Evolutionary conservation across 306 rosid genomes (phyloP).

Genomic region (Medicago arabica): DNA sequence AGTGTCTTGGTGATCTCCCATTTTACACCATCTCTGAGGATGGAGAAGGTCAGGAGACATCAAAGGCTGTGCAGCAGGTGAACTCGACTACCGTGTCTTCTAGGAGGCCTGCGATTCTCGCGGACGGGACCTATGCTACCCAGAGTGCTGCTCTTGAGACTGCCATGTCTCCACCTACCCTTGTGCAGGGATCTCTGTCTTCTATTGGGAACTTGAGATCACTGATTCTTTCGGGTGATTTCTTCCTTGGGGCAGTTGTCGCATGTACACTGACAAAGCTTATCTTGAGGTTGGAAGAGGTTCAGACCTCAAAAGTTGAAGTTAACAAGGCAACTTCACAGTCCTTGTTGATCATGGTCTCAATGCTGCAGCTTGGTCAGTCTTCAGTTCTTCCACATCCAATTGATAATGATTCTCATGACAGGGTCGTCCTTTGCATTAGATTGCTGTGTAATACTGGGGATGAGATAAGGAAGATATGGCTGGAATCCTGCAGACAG

Average conservation of each 20-base stretch:
- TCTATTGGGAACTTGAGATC: conserved; percentile 91
- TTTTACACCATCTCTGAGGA: conserved; percentile 82
- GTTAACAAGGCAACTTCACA: conserved; percentile 73
- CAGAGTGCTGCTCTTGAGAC: conserved; percentile 98
- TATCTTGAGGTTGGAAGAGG: conserved; percentile 89
- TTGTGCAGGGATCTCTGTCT: conserved; percentile 77
- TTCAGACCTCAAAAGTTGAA: conserved; percentile 84
- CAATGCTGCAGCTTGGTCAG: conserved; percentile 91
- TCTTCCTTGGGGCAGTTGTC: conserved; percentile 89
- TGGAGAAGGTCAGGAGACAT: conserved; percentile 71
- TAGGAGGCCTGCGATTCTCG: conserved; percentile 91
- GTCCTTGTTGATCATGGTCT: conserved; percentile 81
- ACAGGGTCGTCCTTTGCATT: conserved; percentile 85
- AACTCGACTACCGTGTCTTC: conserved; percentile 79
- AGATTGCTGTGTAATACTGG: conserved; percentile 78
- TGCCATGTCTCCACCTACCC: conserved; percentile 84
- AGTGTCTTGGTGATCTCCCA: conserved; percentile 95
- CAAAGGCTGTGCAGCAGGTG: conserved; percentile 61
- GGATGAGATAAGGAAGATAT: conserved; percentile 76
- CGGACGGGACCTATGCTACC: conserved; percentile 99
- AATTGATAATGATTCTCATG: conserved; percentile 86
- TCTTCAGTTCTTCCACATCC: conserved; percentile 89
- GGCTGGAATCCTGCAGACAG: conserved; percentile 90
- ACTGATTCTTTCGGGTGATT: conserved; percentile 88
- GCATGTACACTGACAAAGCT: conserved; percentile 92